Evolutionary conservation across 805 yeast species (phyloP).

Genomic region (Grigorovia transvaalensis): DNA sequence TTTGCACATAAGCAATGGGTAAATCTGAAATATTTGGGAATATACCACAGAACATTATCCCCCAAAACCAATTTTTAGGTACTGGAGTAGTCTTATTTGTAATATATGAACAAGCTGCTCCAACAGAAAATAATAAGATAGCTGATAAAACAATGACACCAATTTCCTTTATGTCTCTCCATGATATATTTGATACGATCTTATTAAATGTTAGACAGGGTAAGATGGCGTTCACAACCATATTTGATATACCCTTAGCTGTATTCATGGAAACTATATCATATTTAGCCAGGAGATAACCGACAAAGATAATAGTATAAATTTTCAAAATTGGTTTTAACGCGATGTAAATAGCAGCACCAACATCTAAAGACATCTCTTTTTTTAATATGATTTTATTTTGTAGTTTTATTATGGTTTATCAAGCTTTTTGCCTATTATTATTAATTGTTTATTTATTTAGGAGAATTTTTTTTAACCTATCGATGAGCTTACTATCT

Average conservation of each 20-base stretch:
- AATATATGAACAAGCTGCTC: conserved; percentile 34
- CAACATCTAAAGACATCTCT: conserved; percentile 29
- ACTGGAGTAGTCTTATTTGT: conserved; percentile 41
- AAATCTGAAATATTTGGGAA: conserved; percentile 74
- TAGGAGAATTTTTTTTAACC: too few relatives aligned
- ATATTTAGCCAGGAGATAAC: conserved; percentile 51
- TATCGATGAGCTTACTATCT: too few relatives aligned
- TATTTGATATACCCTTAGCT: conserved; percentile 57
- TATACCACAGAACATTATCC: conserved; percentile 58
- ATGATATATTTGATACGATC: conserved; percentile 54
- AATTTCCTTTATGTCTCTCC: conserved; percentile 56
- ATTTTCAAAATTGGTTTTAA: conserved; percentile 83
- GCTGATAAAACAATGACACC: conserved; percentile 53
- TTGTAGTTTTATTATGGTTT: background rate
- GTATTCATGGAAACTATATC: conserved; percentile 58
- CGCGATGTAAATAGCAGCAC: conserved; percentile 63
- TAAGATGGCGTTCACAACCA: conserved; percentile 55
- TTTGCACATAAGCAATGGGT: conserved; percentile 75
- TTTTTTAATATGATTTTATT: conserved; percentile 3
- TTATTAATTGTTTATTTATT: too few relatives aligned
- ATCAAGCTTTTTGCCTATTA: too few relatives aligned
- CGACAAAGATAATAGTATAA: conserved; percentile 58
- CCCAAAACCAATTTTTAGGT: conserved; percentile 71
- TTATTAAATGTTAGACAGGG: conserved; percentile 73
- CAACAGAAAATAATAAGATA: conserved; percentile 35